These are phyloP conservation scores for Stephanodiscus minutulus DNA, from an alignment of 108 stramenopile genomes.

Conservation along the genomic window DNA sequence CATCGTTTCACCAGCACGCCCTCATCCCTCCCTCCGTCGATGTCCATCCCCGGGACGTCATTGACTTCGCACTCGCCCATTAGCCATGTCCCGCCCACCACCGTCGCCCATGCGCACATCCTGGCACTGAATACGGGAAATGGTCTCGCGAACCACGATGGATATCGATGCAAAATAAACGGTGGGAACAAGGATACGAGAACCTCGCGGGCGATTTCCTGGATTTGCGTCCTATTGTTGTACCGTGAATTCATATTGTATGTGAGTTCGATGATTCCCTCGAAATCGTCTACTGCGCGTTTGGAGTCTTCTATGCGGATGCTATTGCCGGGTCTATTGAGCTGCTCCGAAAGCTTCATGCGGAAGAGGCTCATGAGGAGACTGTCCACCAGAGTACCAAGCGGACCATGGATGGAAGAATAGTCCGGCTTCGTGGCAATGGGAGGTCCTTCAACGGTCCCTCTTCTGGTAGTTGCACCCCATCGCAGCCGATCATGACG, in stretches of 20 bases:
- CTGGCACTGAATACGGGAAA: constrained; percentile 82
- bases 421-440: constrained; percentile 76
- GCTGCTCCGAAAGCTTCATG: constrained; percentile 52
- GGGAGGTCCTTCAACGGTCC: constrained; percentile 59
- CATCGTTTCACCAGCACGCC: constrained; percentile 90
- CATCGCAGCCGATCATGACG: background rate
- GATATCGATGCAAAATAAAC: constrained; percentile 59
- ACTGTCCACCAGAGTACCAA: constrained; percentile 62
- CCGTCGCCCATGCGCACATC: constrained; percentile 92
- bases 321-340: constrained; percentile 32
- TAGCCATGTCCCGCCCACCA: constrained; percentile 82
- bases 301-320: constrained; percentile 30
- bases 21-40: constrained; percentile 50
- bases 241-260: constrained; percentile 63
- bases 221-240: constrained; percentile 52
- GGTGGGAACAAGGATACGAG: constrained; percentile 50
- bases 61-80: constrained; percentile 93
- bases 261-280: constrained; percentile 72
- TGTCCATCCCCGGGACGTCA: constrained; percentile 58
- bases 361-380: constrained; percentile 69
- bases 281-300: constrained; percentile 55
- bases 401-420: constrained; percentile 67
- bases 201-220: constrained; percentile 61
- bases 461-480: constrained; percentile 2
- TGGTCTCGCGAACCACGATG: constrained; percentile 75